A percentile compares a stretch with the other conserved stretches of the same genome.
phyloP scores from a whole-genome alignment of 2,329 filamentous ascomycete genomes.

The Grosmannia clavigera region DNA sequence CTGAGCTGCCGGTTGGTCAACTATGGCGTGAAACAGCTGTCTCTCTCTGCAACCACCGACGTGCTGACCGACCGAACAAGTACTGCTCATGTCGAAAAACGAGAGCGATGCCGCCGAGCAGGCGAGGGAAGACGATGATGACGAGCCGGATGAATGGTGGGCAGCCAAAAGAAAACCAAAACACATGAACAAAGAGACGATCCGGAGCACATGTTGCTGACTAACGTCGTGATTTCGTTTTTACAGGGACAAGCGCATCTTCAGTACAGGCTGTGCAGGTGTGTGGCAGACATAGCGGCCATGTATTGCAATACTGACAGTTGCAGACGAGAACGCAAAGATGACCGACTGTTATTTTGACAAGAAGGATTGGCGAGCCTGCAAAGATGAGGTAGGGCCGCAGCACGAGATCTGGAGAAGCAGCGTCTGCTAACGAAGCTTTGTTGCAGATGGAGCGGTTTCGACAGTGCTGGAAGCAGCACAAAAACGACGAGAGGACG shows the following conservation, averaged over 20 bases:
- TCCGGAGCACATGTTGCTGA: constrained; percentile 8
- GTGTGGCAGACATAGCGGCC: constrained; percentile 7
- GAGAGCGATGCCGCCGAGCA: constrained; percentile 28
- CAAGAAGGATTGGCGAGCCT: constrained; percentile 90
- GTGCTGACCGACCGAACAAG: neutral
- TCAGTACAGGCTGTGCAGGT: constrained; percentile 91
- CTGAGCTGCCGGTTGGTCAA: too few relatives aligned
- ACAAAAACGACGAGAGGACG: constrained; percentile 78
- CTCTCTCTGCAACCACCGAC: neutral
- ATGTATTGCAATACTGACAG: neutral
- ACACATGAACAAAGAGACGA: neutral
- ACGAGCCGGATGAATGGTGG: constrained; percentile 94
- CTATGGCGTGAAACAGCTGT: too few relatives aligned
- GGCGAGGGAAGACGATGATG: constrained; percentile 44
- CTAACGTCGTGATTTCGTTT: constrained; percentile 2
- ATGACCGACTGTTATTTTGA: constrained; percentile 95
- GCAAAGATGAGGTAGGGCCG: constrained; percentile 61
- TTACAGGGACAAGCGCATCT: constrained; percentile 88
- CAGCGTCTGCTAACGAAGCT: neutral
- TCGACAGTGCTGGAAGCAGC: constrained; percentile 78
- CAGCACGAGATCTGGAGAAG: neutral
- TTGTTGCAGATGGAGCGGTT: constrained; percentile 73
- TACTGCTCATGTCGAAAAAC: constrained; percentile 43
- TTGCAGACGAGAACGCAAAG: constrained; percentile 68
- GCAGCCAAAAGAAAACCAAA: constrained; percentile 14